Percentiles rank a stretch among this genome's conserved stretches.
Evolutionary conservation across 1,139 yeast genomes (phyloP).

Genomic region (Hansenula sp.): DNA sequence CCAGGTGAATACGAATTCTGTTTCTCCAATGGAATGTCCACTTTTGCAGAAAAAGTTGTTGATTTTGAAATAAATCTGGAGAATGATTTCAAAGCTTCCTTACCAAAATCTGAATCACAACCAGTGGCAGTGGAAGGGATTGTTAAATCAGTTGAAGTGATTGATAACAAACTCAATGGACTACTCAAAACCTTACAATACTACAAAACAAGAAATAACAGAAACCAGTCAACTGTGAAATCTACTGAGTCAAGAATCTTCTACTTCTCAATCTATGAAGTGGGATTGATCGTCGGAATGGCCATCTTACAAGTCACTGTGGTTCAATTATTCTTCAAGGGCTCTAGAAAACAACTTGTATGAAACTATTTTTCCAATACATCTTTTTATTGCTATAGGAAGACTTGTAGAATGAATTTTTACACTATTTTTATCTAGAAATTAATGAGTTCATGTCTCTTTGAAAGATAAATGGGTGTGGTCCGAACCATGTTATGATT

Average conservation of each 20-base stretch:
- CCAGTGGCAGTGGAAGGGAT: slow-evolving; percentile 54
- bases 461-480: no score
- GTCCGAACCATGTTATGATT: no score
- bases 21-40: slow-evolving; percentile 82
- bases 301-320: slow-evolving; percentile 78
- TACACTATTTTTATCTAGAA: no score
- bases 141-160: slow-evolving; percentile 50
- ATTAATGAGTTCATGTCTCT: no score
- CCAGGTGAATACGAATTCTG: slow-evolving; percentile 92
- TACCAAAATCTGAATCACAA: slow-evolving; percentile 44
- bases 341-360: slow-evolving; percentile 76
- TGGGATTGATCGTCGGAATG: slow-evolving; percentile 78
- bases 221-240: slow-evolving; percentile 88
- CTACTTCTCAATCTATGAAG: slow-evolving; percentile 80
- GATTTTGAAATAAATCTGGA: slow-evolving; percentile 78
- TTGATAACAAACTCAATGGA: slow-evolving; percentile 65
- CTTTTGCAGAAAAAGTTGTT: slow-evolving; percentile 81
- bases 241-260: slow-evolving; percentile 86
- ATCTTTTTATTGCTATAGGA: neutral
- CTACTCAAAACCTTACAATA: slow-evolving; percentile 68
- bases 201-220: slow-evolving; percentile 86
- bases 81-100: slow-evolving; percentile 57
- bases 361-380: slow-evolving; percentile 19
- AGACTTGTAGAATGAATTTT: no score
- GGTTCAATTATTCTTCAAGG: slow-evolving; percentile 84